Evolutionary conservation across 805 yeast genomes (phyloP), one percentile per base, ranked within the genome.

Genomic region (Zygosaccharomyces gambellarensis): DNA sequence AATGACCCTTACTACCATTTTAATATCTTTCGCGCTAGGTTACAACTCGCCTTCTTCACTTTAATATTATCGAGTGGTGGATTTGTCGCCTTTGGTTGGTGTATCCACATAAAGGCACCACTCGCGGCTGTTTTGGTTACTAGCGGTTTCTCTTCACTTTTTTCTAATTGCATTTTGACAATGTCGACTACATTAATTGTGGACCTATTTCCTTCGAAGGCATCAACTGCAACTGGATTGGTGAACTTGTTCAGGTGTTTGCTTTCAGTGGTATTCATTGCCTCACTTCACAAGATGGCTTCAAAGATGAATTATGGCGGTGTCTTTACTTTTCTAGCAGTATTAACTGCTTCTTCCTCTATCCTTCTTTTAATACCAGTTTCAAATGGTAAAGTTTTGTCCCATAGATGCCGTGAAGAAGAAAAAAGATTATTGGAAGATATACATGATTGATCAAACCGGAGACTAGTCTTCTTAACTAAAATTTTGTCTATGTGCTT

Each of bases 161-260:
- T 82, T n/a, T 72, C 83, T 4, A 76, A 83, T 55, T 78, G 80
- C 45, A 77, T 81, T 38, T 59, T 85, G 36, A 75, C 84, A 12
- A 74, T 79, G 30, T 73, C 82, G 2, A 76, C 83, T 0, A 86
- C 94, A 0, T 66, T 89, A 36, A 63, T 87, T 48, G 85, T 88
- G n/a, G 96, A 90, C 60, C 62, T 88, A 49, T 82, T 76, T 53
- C 95, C 96, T 0, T 65, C 74, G 3, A 76, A 77, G 42, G 76
- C 89, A 0, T 87, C 95, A 0, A 79, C 92, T 3, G 84, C 90
- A 4, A 77, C 88, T 0, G 84, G 94, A 8, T 74, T 85, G 44
- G 73, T 84, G 53, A 90, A 90, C 60, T 68, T 89, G 27, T 73
- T 81, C 21, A 71, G 97, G 57, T 90, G 96, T 62, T 71, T 79